Percentiles rank a stretch among this genome's conserved stretches.
Conservation (phyloP, 768 basidiomycete genomes). For the Mrakia frigida region DNA sequence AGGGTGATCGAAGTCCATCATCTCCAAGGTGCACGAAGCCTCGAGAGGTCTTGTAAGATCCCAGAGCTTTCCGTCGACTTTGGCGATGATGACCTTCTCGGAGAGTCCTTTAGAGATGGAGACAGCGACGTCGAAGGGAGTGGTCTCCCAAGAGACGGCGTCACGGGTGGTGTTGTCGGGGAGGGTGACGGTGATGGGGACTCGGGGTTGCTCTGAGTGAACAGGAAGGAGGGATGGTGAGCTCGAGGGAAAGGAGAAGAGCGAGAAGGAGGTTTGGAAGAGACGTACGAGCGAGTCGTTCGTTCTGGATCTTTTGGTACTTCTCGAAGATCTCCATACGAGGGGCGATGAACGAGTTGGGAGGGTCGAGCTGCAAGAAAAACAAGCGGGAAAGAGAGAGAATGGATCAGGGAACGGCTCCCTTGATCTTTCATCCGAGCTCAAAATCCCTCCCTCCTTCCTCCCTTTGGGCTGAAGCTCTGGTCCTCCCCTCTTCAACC, state of each 20-base stretch:
- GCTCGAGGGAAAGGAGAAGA: not conserved
- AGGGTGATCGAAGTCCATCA: slow-evolving; percentile 87
- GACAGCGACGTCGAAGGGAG: slow-evolving; percentile 84
- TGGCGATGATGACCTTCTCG: slow-evolving; percentile 86
- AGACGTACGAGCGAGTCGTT: slow-evolving; percentile 32
- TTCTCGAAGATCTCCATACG: slow-evolving; percentile 32
- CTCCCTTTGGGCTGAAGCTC: too few relatives aligned
- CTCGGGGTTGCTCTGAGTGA: slow-evolving; percentile 59
- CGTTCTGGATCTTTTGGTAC: slow-evolving; percentile 29
- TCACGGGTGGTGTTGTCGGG: slow-evolving; percentile 79
- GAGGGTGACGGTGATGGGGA: slow-evolving; percentile 75
- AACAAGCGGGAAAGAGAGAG: too few relatives aligned
- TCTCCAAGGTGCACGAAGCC: slow-evolving; percentile 66
- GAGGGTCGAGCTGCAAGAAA: slow-evolving; percentile 29
- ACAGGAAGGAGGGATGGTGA: not conserved
- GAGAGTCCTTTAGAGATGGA: slow-evolving; percentile 79
- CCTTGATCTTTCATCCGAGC: not conserved
- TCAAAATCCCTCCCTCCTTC: not conserved
- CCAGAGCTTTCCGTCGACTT: slow-evolving; percentile 80
- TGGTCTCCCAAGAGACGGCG: slow-evolving; percentile 89
- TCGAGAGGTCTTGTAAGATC: slow-evolving; percentile 95
- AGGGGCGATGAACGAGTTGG: slow-evolving; percentile 30
- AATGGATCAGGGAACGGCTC: too few relatives aligned
- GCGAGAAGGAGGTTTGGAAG: not conserved
- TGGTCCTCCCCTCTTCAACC: too few relatives aligned